These are phyloP conservation scores for Alternaria rosae DNA, from an alignment of 2,329 filamentous ascomycete species.

Conservation along the genomic window DNA sequence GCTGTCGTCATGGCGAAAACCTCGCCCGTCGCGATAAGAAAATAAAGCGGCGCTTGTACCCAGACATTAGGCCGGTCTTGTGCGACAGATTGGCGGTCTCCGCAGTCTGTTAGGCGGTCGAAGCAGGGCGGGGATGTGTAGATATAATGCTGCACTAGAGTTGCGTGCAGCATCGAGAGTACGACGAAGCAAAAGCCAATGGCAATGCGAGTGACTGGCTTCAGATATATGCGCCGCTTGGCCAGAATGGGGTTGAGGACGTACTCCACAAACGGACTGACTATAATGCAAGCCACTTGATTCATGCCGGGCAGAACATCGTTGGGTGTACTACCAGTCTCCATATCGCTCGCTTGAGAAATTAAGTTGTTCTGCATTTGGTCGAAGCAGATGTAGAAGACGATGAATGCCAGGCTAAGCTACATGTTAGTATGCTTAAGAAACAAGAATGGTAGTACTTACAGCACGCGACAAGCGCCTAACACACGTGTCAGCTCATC, in stretches of 20 bases:
- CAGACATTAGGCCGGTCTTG: conserved; percentile 50
- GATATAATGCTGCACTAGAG: conserved; percentile 41
- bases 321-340: conserved; percentile 43
- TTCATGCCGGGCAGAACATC: conserved; percentile 46
- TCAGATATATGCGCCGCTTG: conserved; percentile 34
- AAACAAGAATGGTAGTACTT: not conserved
- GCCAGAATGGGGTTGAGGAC: conserved; percentile 41
- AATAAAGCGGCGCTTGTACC: conserved; percentile 52
- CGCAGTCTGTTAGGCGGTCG: conserved; percentile 47
- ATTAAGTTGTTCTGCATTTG: conserved; percentile 52
- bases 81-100: conserved; percentile 9
- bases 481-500: conserved; percentile 40
- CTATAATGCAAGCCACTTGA: conserved; percentile 43
- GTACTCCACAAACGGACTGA: conserved; percentile 42
- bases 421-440: not conserved
- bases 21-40: conserved; percentile 52
- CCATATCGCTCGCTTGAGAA: conserved; percentile 48
- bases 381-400: conserved; percentile 50
- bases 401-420: conserved; percentile 36
- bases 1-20: conserved; percentile 54
- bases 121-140: conserved; percentile 42
- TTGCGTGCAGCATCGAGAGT: conserved; percentile 41
- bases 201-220: conserved; percentile 40
- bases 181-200: conserved; percentile 43
- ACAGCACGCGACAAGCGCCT: conserved; percentile 42